Percentiles rank a stretch among this genome's conserved stretches.
Conservation (phyloP, 495 filamentous ascomycete species). For the Talaromyces ruber region DNA sequence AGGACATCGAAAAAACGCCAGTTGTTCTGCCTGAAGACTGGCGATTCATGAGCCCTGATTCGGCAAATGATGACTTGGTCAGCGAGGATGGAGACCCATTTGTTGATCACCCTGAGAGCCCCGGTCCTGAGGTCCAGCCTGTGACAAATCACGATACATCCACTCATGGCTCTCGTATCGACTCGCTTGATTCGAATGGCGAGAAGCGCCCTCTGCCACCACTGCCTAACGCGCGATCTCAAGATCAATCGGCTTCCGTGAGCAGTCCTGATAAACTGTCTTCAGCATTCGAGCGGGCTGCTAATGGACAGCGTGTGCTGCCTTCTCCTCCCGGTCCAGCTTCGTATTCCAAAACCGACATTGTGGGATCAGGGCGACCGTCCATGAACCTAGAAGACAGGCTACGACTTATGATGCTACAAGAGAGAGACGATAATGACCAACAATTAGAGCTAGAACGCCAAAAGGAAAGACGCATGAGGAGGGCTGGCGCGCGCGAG, state of each 20-base stretch:
- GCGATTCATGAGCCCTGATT: constrained; percentile 66
- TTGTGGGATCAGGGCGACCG: constrained; percentile 55
- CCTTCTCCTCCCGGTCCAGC: constrained; percentile 59
- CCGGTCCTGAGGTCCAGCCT: constrained; percentile 41
- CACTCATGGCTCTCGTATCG: constrained; percentile 36
- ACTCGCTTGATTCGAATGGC: constrained; percentile 62
- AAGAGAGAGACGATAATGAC: constrained; percentile 46
- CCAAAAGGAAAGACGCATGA: constrained; percentile 54
- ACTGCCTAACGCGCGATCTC: constrained; percentile 45
- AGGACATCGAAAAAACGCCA: constrained; percentile 93
- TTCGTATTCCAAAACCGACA: constrained; percentile 58
- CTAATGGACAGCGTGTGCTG: constrained; percentile 49
- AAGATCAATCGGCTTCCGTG: constrained; percentile 25
- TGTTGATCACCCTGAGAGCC: constrained; percentile 51
- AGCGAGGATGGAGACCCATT: constrained; percentile 62
- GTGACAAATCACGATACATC: constrained; percentile 15
- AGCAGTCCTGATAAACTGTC: constrained; percentile 44
- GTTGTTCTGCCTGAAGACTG: constrained; percentile 95
- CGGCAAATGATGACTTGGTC: constrained; percentile 41
- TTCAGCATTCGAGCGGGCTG: constrained; percentile 55
- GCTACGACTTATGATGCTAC: constrained; percentile 73
- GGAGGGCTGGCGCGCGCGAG: constrained; percentile 32
- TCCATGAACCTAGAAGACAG: constrained; percentile 77
- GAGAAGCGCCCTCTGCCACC: constrained; percentile 72
- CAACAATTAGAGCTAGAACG: constrained; percentile 42